A percentile compares a stretch with the other conserved stretches of the same genome.
phyloP scores from a whole-genome alignment of 2,329 filamentous ascomycete species.

The Fusarium lateritium region DNA sequence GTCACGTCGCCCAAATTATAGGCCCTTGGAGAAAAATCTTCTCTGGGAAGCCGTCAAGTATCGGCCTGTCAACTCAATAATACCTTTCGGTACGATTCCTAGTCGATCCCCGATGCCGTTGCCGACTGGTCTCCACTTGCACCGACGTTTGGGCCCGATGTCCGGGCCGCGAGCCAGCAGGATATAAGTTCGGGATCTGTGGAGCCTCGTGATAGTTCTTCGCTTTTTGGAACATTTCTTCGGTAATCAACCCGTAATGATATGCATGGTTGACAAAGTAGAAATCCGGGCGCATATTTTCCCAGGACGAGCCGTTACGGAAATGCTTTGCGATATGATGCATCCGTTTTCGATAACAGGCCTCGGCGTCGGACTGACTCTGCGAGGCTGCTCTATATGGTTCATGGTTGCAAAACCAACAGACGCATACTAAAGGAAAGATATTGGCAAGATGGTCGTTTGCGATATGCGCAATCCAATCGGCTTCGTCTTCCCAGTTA shows the following conservation, averaged over 20 bases:
- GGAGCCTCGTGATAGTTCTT: constrained; percentile 40
- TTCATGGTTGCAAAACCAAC: constrained; percentile 66
- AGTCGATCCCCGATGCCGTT: constrained; percentile 6
- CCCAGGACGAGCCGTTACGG: constrained; percentile 39
- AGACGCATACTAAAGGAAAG: constrained; percentile 58
- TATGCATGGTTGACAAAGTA: constrained; percentile 58
- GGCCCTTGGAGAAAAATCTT: neutral
- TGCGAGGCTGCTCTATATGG: constrained; percentile 50
- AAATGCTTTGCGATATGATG: constrained; percentile 65
- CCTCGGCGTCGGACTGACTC: constrained; percentile 12
- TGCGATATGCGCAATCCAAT: constrained; percentile 64
- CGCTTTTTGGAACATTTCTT: constrained; percentile 42
- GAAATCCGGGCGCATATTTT: constrained; percentile 57
- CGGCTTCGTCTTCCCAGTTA: constrained; percentile 52
- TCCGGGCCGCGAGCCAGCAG: constrained; percentile 32
- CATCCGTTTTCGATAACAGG: constrained; percentile 60
- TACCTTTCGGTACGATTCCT: constrained; percentile 20
- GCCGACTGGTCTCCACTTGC: constrained; percentile 22
- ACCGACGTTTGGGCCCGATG: neutral
- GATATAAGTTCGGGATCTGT: constrained; percentile 32
- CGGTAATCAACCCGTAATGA: constrained; percentile 48
- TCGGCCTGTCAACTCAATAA: neutral
- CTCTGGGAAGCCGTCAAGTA: neutral
- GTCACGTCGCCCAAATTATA: neutral
- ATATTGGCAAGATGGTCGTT: constrained; percentile 53